Evolutionary conservation across 2,329 filamentous ascomycete species (phyloP).

Genomic region (Cordyceps fumosorosea): DNA sequence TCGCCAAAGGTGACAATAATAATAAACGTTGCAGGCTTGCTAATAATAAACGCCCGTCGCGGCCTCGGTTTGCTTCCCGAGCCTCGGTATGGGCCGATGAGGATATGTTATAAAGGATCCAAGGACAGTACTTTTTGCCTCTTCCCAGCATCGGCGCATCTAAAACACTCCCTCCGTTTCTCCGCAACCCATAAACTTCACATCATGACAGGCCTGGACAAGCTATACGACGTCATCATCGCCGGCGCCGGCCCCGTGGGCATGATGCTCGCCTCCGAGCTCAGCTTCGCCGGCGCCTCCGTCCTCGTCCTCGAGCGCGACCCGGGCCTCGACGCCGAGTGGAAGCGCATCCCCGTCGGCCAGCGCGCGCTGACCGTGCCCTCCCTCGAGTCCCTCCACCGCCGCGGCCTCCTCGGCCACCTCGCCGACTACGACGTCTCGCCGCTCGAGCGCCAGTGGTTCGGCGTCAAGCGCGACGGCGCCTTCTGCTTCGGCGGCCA

Average conservation of each 20-base stretch:
- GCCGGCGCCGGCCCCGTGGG: slow-evolving; percentile 30
- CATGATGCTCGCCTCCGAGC: slow-evolving; percentile 30
- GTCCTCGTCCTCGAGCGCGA: slow-evolving; percentile 31
- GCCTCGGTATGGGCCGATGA: neutral
- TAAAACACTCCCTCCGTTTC: neutral
- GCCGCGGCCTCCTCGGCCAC: slow-evolving; percentile 30
- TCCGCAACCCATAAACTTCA: neutral
- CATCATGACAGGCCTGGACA: slow-evolving; percentile 7
- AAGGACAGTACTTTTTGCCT: too few relatives aligned
- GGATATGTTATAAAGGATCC: neutral
- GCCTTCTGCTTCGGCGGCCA: slow-evolving; percentile 24
- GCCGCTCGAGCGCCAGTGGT: slow-evolving; percentile 15
- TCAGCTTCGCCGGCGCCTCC: slow-evolving; percentile 24
- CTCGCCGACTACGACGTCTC: slow-evolving; percentile 17
- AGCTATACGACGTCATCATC: slow-evolving; percentile 28
- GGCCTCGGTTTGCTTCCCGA: neutral
- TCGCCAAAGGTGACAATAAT: neutral
- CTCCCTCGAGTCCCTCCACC: slow-evolving; percentile 30
- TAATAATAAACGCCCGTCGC: too few relatives aligned
- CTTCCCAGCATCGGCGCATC: neutral
- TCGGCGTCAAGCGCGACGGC: slow-evolving; percentile 4
- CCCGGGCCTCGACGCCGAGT: slow-evolving; percentile 13
- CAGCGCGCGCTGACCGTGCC: slow-evolving; percentile 27
- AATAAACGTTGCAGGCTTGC: neutral
- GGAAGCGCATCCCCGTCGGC: slow-evolving; percentile 25